Evolutionary conservation across 2,329 filamentous ascomycete species (phyloP), one percentile per base, ranked within the genome.

Genomic region (Ophiostoma quercus): DNA sequence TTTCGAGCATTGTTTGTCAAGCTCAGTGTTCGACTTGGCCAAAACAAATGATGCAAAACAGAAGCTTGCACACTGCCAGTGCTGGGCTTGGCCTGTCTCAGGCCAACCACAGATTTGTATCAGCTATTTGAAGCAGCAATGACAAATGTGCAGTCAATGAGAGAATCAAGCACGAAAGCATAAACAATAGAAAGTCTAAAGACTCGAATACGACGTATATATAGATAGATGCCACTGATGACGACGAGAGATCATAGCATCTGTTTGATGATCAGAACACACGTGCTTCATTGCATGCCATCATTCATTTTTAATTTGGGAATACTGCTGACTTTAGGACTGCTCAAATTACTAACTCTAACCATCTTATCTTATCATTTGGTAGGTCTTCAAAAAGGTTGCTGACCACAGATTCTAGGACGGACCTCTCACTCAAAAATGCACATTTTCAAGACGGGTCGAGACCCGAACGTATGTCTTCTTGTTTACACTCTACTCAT

Each of bases 21-120:
- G 39, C 39, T 68, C 62, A 57, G 34, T 60, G 67, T 69, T 66
- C 67, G 63, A 57, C 70, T 71, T 69, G 70, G 70, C 70, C 67
- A 71, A 71, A 71, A 63, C 65, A 54, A 37, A 47, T 62, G 67
- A 69, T 34, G 32, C 60, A 37, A 37, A 63, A 37, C 60, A 65
- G 34, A 54, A 54, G 43, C 43, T n/a, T n/a, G 43, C 43, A 47
- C 7, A 51, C 68, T 63, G 68, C 60, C 68, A 25, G 47, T 39
- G 39, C 47, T 43, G 57, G 16, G 63, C 39, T 51, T 63, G 65
- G 47, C 51, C 25, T 63, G 54, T 68, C 37, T 62, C 54, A 47
- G 67, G 14, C 34, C 62, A 16, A 32, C 32, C 7, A 39, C 29
- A 32, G 57, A 62, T 32, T 11, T 32, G 57, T 62, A 62, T 62